phyloP scores from a whole-genome alignment of 2,329 filamentous ascomycete genomes.

The Colletotrichum cuscutae region DNA sequence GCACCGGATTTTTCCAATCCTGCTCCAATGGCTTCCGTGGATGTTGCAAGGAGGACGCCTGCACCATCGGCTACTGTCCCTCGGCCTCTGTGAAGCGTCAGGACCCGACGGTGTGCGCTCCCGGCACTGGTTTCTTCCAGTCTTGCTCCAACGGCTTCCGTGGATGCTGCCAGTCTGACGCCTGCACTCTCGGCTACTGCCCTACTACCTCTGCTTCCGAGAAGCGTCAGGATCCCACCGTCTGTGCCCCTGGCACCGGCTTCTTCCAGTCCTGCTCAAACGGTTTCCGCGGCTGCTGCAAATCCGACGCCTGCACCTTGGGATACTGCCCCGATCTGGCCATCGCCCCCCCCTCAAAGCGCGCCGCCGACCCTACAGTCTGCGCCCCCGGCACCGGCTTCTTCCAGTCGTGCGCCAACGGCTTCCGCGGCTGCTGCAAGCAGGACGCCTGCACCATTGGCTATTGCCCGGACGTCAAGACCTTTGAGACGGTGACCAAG shows the following conservation, averaged over 20 bases:
- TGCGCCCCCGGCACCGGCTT: conserved; percentile 26
- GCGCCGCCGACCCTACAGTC: conserved; percentile 1
- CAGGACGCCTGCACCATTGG: conserved; percentile 24
- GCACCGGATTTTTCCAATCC: conserved; percentile 28
- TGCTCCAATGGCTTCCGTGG: conserved; percentile 33
- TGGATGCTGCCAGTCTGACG: conserved; percentile 21
- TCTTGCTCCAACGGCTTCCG: conserved; percentile 22
- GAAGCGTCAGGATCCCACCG: conserved; percentile 13
- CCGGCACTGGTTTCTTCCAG: conserved; percentile 24
- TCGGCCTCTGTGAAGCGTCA: neutral
- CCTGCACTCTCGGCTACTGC: conserved; percentile 24
- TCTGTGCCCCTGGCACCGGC: conserved; percentile 16
- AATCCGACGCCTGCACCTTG: conserved; percentile 19
- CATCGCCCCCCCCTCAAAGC: neutral
- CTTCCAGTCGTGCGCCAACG: conserved; percentile 27
- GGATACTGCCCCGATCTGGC: conserved; percentile 16
- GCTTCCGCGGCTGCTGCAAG: conserved; percentile 27
- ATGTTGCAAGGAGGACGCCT: conserved; percentile 28
- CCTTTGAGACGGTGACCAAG: conserved; percentile 19
- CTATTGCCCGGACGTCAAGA: conserved; percentile 28
- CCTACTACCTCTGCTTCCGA: neutral
- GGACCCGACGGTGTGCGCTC: conserved; percentile 15
- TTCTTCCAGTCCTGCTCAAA: conserved; percentile 27
- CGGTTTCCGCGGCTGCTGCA: conserved; percentile 25
- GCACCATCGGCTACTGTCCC: conserved; percentile 8